Evolutionary conservation across 2,329 filamentous ascomycete genomes (phyloP), one percentile per base, ranked within the genome.

Genomic region (Fusarium xylarioides): DNA sequence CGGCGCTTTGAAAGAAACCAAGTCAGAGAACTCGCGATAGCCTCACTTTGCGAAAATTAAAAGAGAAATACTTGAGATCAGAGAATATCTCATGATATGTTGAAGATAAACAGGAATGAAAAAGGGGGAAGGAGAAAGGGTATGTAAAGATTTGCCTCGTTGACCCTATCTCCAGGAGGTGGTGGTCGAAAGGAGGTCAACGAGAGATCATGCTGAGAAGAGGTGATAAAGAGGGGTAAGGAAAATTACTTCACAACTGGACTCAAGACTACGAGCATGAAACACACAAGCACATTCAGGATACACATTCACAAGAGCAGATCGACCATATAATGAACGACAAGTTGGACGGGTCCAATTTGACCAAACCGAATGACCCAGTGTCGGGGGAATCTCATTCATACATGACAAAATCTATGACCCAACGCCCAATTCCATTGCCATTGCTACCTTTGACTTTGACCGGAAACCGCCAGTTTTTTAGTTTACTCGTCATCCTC

Each of bases 401-500:
- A 82, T 82, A 81, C 80, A 81, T 81, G 77, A 79, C 76, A 79
- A 81, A 81, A 79, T 77, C 79, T 78, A 81, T 80, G 79, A 81
- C 81, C 80, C 79, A 80, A 84, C 83, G 83, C 83, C 82, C 81
- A 81, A 82, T 77, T 75, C 76, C 74, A 78, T 76, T 73, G 73
- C 73, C 74, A 78, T 74, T 73, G 73, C 73, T 68, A 59, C 72
- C 72, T 64, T 69, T 69, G 66, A 70, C 58, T 64, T 68, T 68
- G 66, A 69, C 66, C 66, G 66, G 66, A 65, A 56, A 67, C 66
- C 66, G 66, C 72, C 74, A 69, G 56, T 66, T 75, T 79, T 79
- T 87, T 77, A 87, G 91, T 91, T 86, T 92, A 90, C 77, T 91
- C 89, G 81, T 90, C 88, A 80, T 90, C 88, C 68, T 89, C 88